Percentiles rank a stretch among this genome's conserved stretches.
phyloP scores from a whole-genome alignment of 108 stramenopile genomes.

The Nitzschia sp. region DNA sequence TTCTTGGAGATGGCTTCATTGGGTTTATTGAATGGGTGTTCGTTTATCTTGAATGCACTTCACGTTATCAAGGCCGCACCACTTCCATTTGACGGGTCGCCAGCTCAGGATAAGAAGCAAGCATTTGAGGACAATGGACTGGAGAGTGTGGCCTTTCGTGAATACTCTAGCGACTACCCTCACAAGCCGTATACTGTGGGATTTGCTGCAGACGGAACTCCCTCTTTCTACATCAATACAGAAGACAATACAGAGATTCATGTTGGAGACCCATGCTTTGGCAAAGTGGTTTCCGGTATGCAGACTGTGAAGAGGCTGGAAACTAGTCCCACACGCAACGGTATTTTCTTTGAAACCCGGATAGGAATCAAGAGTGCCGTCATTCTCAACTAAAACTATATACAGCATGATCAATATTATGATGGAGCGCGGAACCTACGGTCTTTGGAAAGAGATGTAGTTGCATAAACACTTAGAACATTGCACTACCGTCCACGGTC shows the following conservation, averaged over 20 bases:
- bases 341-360: constrained; percentile 46
- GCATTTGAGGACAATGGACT: constrained; percentile 50
- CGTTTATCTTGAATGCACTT: constrained; percentile 55
- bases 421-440: no score
- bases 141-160: constrained; percentile 67
- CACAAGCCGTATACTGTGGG: constrained; percentile 77
- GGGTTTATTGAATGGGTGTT: constrained; percentile 45
- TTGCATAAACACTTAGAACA: no score
- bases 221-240: constrained; percentile 86
- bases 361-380: constrained; percentile 40
- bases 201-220: constrained; percentile 71
- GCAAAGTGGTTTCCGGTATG: constrained; percentile 59
- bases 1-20: constrained; percentile 65
- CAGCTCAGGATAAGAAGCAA: constrained; percentile 25
- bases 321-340: constrained; percentile 36
- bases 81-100: constrained; percentile 41
- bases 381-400: constrained; percentile 26
- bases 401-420: background rate
- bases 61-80: constrained; percentile 64
- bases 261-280: constrained; percentile 78
- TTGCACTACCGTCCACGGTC: no score
- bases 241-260: constrained; percentile 83
- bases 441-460: no score
- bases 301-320: constrained; percentile 59
- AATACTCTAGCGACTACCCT: constrained; percentile 70